Conservation (phyloP, 2,329 filamentous ascomycete species). For the Didymosphaeria variabile region DNA sequence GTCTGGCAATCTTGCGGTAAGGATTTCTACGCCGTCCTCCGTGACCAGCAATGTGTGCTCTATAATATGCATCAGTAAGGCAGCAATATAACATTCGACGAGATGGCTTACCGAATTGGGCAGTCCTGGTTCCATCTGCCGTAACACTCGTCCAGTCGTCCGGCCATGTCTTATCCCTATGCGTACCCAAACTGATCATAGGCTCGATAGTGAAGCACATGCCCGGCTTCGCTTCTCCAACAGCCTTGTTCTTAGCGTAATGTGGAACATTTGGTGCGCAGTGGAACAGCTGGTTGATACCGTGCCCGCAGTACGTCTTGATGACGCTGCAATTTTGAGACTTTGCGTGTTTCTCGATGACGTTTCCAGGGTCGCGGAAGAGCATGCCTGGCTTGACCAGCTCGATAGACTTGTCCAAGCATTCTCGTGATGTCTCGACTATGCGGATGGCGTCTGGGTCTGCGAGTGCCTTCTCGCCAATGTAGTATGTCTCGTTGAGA, state of each 20-base stretch:
- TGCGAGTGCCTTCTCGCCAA: constrained; percentile 84
- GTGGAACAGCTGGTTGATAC: constrained; percentile 94
- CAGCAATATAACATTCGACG: not conserved
- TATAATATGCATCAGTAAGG: constrained; percentile 39
- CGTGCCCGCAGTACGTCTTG: constrained; percentile 95
- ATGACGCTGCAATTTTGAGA: constrained; percentile 86
- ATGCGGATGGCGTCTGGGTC: constrained; percentile 89
- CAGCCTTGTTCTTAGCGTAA: constrained; percentile 98
- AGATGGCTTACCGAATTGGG: constrained; percentile 81
- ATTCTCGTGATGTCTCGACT: constrained; percentile 88
- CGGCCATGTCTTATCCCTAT: constrained; percentile 94
- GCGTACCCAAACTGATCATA: constrained; percentile 93
- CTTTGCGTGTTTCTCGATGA: constrained; percentile 96
- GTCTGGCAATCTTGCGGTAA: constrained; percentile 76
- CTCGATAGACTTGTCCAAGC: constrained; percentile 88
- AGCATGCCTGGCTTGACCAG: constrained; percentile 91
- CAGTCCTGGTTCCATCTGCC: constrained; percentile 85
- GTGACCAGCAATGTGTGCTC: constrained; percentile 88
- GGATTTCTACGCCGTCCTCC: constrained; percentile 80
- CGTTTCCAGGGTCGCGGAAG: constrained; percentile 91
- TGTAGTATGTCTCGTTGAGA: constrained; percentile 98
- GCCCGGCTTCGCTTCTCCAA: constrained; percentile 90
- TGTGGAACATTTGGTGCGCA: constrained; percentile 93
- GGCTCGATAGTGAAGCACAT: constrained; percentile 99
- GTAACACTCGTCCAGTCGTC: constrained; percentile 99